Evolutionary conservation across 805 yeast genomes (phyloP).

Genomic region (Starmerella floris): DNA sequence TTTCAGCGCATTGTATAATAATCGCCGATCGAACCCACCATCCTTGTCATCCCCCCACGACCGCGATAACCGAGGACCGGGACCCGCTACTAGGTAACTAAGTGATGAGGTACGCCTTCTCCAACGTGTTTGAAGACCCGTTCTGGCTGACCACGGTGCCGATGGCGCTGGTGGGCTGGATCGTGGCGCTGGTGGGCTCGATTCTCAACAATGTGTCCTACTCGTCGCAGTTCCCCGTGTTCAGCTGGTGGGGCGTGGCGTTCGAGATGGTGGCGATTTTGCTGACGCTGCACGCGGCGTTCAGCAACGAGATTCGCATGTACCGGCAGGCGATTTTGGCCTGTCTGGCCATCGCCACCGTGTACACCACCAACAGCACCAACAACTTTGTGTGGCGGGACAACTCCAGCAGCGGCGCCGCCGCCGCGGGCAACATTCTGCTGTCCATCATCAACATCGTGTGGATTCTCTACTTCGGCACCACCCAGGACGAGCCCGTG

Average conservation of each 20-base stretch:
- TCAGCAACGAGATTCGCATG: conserved; percentile 50
- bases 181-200: conserved; percentile 78
- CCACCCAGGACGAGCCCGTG: conserved; percentile 77
- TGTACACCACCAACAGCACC: conserved; percentile 74
- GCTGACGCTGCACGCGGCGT: conserved; percentile 39
- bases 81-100: too few relatives aligned
- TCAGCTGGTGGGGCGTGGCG: conserved; percentile 94
- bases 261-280: conserved; percentile 55
- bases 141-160: conserved; percentile 74
- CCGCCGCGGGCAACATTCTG: conserved; percentile 83
- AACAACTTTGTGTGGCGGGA: conserved; percentile 62
- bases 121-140: conserved; percentile 62
- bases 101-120: conserved; percentile 14
- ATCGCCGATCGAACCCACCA: too few relatives aligned
- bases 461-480: conserved; percentile 84
- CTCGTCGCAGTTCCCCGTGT: conserved; percentile 48
- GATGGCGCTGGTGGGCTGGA: conserved; percentile 66
- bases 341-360: conserved; percentile 53
- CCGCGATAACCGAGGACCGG: too few relatives aligned
- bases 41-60: too few relatives aligned
- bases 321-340: conserved; percentile 47
- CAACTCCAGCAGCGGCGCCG: conserved; percentile 59
- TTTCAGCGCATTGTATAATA: too few relatives aligned
- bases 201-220: conserved; percentile 37
- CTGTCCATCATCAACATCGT: conserved; percentile 66